Percentiles rank a stretch among this genome's conserved stretches.
Conservation (phyloP, 805 yeast species). For the Suhomyces kilbournensis region DNA sequence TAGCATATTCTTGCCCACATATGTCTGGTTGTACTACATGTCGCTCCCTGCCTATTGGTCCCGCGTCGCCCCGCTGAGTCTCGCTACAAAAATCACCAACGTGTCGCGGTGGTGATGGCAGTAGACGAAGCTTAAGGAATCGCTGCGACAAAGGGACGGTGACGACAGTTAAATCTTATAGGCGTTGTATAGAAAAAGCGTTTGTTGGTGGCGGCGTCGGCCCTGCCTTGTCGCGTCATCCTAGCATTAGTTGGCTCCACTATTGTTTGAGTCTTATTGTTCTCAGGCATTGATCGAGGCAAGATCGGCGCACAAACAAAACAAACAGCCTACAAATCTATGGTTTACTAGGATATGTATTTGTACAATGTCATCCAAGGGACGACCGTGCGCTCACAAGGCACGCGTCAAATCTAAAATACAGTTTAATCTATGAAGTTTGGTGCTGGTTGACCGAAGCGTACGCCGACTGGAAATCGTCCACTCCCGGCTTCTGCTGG, state of each 20-base stretch:
- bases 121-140: background rate
- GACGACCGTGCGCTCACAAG: background rate
- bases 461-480: conserved; percentile 1
- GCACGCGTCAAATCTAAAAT: background rate
- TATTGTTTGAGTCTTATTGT: background rate
- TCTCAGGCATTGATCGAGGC: background rate
- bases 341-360: background rate
- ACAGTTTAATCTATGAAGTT: background rate
- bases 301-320: background rate
- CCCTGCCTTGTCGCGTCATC: background rate
- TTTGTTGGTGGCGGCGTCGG: background rate
- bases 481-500: conserved; percentile 1
- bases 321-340: background rate
- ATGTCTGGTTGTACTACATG: background rate
- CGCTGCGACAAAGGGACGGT: background rate
- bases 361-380: background rate
- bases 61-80: background rate
- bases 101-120: background rate
- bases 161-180: background rate
- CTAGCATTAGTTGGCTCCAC: background rate
- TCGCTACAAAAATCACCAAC: background rate
- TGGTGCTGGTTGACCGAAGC: conserved; percentile 1
- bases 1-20: background rate
- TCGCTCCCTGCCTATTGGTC: background rate
- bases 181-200: background rate